phyloP scores from a whole-genome alignment of 2,329 filamentous ascomycete species.

The Alternaria tenuissima region DNA sequence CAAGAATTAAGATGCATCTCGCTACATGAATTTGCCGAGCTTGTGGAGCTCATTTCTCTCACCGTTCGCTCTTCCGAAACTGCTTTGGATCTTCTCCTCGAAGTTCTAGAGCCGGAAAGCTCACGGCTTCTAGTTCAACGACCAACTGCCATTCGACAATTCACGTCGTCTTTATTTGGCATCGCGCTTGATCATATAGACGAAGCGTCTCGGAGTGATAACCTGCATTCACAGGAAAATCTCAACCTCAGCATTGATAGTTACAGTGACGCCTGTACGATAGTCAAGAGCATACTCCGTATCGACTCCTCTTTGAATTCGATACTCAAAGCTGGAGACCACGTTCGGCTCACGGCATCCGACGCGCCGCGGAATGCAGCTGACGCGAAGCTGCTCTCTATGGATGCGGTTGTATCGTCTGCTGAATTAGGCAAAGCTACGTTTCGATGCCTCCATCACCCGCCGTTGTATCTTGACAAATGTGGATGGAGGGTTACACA shows the following conservation, averaged over 20 bases:
- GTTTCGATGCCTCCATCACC: slow-evolving; percentile 51
- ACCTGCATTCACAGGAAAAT: slow-evolving; percentile 15
- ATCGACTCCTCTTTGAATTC: not conserved
- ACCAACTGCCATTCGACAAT: slow-evolving; percentile 36
- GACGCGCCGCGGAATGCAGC: slow-evolving; percentile 45
- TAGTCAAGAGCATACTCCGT: not conserved
- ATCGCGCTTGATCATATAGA: slow-evolving; percentile 54
- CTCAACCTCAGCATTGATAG: slow-evolving; percentile 2
- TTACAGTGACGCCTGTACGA: not conserved
- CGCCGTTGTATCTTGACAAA: slow-evolving; percentile 47
- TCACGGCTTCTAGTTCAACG: not conserved
- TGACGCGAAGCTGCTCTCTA: slow-evolving; percentile 38
- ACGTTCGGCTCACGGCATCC: slow-evolving; percentile 49
- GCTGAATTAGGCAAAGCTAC: slow-evolving; percentile 40
- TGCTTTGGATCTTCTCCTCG: not conserved
- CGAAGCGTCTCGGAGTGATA: slow-evolving; percentile 35
- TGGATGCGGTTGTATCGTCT: slow-evolving; percentile 52
- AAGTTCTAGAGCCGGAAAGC: not conserved
- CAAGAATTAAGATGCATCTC: not conserved
- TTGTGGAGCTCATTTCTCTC: not conserved
- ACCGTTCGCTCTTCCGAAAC: not conserved
- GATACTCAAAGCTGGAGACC: slow-evolving; percentile 30
- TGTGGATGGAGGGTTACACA: slow-evolving; percentile 51
- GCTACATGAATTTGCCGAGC: not conserved
- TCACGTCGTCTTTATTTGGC: slow-evolving; percentile 46